phyloP scores from a whole-genome alignment of 169 alveolate genomes.

The Cryptosporidium sp. region DNA sequence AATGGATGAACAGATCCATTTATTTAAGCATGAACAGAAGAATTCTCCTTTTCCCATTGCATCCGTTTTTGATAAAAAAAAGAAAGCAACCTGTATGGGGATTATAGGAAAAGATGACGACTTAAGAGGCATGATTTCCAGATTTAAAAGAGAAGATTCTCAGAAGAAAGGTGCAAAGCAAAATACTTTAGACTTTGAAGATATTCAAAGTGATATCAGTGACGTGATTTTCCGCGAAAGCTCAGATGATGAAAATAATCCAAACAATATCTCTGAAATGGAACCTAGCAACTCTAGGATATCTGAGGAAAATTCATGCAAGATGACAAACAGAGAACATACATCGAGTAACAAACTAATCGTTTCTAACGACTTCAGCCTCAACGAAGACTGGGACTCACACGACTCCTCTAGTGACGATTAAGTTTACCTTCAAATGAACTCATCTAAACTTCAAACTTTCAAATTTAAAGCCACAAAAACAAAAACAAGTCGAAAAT shows the following conservation, averaged over 20 bases:
- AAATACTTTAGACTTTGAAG: constrained; percentile 34
- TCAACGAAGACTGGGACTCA: neutral
- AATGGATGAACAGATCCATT: constrained; percentile 60
- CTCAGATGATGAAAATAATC: constrained; percentile 40
- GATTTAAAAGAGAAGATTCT: constrained; percentile 36
- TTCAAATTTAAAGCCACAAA: neutral
- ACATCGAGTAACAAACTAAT: neutral
- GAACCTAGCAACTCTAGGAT: neutral
- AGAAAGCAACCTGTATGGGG: constrained; percentile 72
- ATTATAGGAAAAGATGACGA: constrained; percentile 57
- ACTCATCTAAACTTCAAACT: neutral
- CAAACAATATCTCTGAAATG: neutral
- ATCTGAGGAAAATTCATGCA: neutral
- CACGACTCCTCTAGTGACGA: constrained; percentile 19
- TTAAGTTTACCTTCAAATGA: neutral
- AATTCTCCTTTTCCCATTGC: constrained; percentile 60
- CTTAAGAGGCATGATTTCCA: constrained; percentile 48
- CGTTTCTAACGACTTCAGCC: neutral
- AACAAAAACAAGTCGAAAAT: too few species aligned
- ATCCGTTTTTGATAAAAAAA: constrained; percentile 31
- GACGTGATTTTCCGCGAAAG: constrained; percentile 67
- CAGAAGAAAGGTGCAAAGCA: neutral
- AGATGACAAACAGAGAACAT: neutral
- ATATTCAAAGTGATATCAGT: constrained; percentile 70
- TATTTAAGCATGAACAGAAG: constrained; percentile 42